These are phyloP conservation scores for Eucalyptus melliodora DNA, from an alignment of 345 rosid species.

Conservation along the genomic window DNA sequence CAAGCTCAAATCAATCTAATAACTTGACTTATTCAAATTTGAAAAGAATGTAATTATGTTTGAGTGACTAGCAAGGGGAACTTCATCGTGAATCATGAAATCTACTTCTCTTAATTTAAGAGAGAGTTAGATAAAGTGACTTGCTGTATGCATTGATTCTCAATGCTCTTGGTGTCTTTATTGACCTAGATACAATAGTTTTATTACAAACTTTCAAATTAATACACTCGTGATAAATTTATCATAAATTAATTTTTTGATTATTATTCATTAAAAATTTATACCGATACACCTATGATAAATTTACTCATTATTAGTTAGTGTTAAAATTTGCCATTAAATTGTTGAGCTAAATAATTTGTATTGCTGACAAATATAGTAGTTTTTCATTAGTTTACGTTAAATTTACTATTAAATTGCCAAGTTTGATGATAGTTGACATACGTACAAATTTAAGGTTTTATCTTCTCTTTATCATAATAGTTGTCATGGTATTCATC, in stretches of 20 bases:
- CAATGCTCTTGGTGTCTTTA: too few relatives aligned
- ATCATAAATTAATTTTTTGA: too few relatives aligned
- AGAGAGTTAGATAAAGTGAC: rapidly evolving
- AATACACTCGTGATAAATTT: rapidly evolving
- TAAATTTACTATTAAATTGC: too few relatives aligned
- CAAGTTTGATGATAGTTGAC: rapidly evolving
- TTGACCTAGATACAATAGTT: rapidly evolving
- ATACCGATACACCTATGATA: rapidly evolving
- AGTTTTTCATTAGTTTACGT: too few relatives aligned
- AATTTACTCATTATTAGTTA: too few relatives aligned
- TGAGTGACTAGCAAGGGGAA: rapidly evolving
- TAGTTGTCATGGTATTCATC: too few relatives aligned
- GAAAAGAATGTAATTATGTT: rapidly evolving
- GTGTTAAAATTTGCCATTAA: too few relatives aligned
- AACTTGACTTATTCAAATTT: rapidly evolving
- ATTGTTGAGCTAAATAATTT: too few relatives aligned
- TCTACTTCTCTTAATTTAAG: background rate
- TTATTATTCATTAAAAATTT: too few relatives aligned
- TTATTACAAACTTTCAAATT: too few relatives aligned
- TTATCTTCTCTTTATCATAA: rapidly evolving
- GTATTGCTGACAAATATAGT: rapidly evolving
- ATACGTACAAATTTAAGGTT: too few relatives aligned
- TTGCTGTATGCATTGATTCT: background rate
- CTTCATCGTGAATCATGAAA: rapidly evolving
- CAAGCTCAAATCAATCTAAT: too few relatives aligned